Evolutionary conservation across 2,329 filamentous ascomycete species (phyloP).

Genomic region (Penicillium vulpinum): DNA sequence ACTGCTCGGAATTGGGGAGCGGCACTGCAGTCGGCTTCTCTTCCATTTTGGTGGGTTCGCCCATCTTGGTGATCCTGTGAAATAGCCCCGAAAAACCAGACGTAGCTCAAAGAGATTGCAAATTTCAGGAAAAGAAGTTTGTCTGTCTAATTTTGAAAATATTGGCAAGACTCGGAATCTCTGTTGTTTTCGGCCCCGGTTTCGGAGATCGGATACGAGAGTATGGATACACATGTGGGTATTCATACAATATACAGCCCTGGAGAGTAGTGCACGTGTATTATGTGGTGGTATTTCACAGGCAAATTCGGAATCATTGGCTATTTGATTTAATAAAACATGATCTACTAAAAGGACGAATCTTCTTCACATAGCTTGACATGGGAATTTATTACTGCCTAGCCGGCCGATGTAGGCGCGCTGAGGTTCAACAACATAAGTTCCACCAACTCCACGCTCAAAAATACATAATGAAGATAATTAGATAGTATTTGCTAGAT

Average conservation of each 20-base stretch:
- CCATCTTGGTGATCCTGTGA: not conserved
- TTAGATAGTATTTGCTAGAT: no score
- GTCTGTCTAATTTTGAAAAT: no score
- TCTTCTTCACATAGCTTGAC: not conserved
- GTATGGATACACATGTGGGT: no score
- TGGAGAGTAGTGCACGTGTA: no score
- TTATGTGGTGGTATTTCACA: not conserved
- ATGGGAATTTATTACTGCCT: not conserved
- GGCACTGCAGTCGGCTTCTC: slow-evolving; percentile 1
- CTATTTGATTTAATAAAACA: not conserved
- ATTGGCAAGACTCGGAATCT: not conserved
- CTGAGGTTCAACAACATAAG: no score
- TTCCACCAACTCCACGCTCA: no score
- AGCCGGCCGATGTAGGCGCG: no score
- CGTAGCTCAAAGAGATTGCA: not conserved
- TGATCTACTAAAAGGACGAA: no score
- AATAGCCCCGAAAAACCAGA: not conserved
- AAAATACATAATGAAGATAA: no score
- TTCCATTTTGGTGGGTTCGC: no score
- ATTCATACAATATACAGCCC: no score
- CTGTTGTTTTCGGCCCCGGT: not conserved
- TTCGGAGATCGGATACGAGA: not conserved
- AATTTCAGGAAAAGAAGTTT: not conserved
- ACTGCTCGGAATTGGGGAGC: slow-evolving; percentile 21
- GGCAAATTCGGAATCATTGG: not conserved